Conservation (phyloP, 2,329 filamentous ascomycete species). For the Sphaerulina populicola region DNA sequence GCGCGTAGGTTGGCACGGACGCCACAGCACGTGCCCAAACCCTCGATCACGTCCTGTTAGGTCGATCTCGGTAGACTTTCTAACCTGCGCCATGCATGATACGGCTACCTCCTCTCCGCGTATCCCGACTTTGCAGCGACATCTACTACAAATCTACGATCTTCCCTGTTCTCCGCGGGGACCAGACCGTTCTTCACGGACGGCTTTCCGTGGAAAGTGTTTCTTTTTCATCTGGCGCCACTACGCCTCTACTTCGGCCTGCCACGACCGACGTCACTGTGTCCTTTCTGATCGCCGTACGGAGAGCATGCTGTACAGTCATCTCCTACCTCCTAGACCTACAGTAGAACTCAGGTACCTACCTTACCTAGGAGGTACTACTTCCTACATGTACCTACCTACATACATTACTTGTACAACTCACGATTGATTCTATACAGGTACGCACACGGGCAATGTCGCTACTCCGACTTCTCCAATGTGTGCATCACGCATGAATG, state of each 20-base stretch:
- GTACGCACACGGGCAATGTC: too few relatives aligned
- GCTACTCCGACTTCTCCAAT: too few relatives aligned
- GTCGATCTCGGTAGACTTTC: slow-evolving; percentile 1
- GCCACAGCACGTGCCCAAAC: slow-evolving; percentile 1
- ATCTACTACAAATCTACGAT: neutral
- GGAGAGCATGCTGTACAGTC: too few relatives aligned
- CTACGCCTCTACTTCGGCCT: neutral
- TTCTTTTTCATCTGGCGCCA: neutral
- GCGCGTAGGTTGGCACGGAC: neutral
- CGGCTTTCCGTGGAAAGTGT: neutral
- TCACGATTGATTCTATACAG: too few relatives aligned
- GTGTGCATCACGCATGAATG: too few relatives aligned
- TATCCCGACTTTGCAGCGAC: slow-evolving; percentile 1
- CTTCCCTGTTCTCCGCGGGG: neutral
- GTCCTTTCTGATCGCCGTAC: too few relatives aligned
- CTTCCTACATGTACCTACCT: too few relatives aligned
- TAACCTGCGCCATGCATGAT: neutral
- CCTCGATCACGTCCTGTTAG: slow-evolving; percentile 7
- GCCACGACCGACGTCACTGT: neutral
- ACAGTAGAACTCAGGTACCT: too few relatives aligned
- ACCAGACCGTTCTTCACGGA: neutral
- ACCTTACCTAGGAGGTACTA: too few relatives aligned
- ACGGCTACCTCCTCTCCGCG: neutral
- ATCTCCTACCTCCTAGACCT: too few relatives aligned
- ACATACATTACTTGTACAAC: too few relatives aligned